Percentiles rank a stretch among this genome's conserved stretches.
These are phyloP conservation scores for Rosa lucieae DNA, from an alignment of 306 rosid genomes.

Conservation along the genomic window DNA sequence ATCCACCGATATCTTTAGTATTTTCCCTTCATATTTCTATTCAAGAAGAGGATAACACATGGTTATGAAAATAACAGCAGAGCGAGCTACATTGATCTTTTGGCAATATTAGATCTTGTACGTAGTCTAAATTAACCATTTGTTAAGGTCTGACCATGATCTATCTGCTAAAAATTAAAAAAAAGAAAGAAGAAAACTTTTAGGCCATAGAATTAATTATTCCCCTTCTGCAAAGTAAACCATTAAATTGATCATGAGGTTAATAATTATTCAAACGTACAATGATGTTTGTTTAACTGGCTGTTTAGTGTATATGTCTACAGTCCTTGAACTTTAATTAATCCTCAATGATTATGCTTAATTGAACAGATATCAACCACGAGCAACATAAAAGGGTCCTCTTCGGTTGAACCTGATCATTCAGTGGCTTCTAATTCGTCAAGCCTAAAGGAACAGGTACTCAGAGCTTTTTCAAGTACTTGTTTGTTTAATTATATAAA, in stretches of 20 bases:
- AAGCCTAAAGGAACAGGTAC: constrained; percentile 52
- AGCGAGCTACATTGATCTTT: background rate
- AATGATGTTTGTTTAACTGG: background rate
- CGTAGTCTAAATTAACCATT: background rate
- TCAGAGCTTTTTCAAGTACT: background rate
- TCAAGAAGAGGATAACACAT: background rate
- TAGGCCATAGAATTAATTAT: background rate
- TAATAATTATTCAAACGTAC: background rate
- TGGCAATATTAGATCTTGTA: background rate
- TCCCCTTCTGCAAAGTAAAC: background rate
- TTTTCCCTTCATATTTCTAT: background rate
- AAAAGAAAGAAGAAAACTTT: background rate
- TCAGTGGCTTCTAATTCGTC: constrained; percentile 35
- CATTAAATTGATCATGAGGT: background rate
- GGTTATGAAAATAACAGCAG: background rate
- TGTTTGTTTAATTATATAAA: background rate
- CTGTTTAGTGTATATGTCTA: background rate
- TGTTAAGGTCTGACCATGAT: background rate
- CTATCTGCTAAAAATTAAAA: background rate
- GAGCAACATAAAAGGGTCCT: constrained; percentile 33
- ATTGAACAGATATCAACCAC: constrained; percentile 39
- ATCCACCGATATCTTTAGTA: background rate
- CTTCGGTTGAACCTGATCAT: constrained; percentile 36
- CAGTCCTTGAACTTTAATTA: background rate
- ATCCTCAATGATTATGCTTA: background rate